Evolutionary conservation across 2,329 filamentous ascomycete species (phyloP).

Genomic region (Dactylellina drechsleri): DNA sequence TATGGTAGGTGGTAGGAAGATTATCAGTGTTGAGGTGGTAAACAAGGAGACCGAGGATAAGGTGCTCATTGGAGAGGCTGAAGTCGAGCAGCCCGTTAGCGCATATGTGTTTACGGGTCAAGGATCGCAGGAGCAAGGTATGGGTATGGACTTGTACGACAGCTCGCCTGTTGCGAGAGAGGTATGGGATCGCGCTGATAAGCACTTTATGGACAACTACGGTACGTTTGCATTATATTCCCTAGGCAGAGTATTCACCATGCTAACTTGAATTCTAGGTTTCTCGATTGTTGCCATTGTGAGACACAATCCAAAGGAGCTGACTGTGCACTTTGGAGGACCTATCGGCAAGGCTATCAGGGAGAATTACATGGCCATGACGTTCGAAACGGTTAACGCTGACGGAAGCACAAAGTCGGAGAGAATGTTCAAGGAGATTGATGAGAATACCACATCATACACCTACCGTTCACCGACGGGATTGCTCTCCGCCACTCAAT

Average conservation of each 20-base stretch:
- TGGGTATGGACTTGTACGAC: conserved; percentile 98
- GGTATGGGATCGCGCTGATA: conserved; percentile 97
- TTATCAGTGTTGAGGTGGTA: conserved; percentile 96
- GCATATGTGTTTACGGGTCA: conserved; percentile 98
- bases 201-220: conserved; percentile 98
- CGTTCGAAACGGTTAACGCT: conserved; percentile 93
- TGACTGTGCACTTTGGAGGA: conserved; percentile 97
- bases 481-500: conserved; percentile 94
- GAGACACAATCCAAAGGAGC: conserved; percentile 98
- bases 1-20: conserved; percentile 98
- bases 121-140: conserved; percentile 97
- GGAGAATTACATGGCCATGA: conserved; percentile 99
- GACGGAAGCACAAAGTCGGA: conserved; percentile 97
- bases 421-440: conserved; percentile 99
- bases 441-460: conserved; percentile 91
- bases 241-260: conserved; percentile 56
- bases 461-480: conserved; percentile 96
- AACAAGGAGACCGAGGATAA: conserved; percentile 97
- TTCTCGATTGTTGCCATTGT: conserved; percentile 99
- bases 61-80: conserved; percentile 91
- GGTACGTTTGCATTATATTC: conserved; percentile 68
- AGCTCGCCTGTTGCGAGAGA: conserved; percentile 94
- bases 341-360: conserved; percentile 96
- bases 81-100: conserved; percentile 96
- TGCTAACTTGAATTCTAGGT: conserved; percentile 64